A percentile compares a stretch with the other conserved stretches of the same genome.
These are phyloP conservation scores for Malassezia sp. DNA, from an alignment of 1,284 basidiomycete species.

Conservation along the genomic window DNA sequence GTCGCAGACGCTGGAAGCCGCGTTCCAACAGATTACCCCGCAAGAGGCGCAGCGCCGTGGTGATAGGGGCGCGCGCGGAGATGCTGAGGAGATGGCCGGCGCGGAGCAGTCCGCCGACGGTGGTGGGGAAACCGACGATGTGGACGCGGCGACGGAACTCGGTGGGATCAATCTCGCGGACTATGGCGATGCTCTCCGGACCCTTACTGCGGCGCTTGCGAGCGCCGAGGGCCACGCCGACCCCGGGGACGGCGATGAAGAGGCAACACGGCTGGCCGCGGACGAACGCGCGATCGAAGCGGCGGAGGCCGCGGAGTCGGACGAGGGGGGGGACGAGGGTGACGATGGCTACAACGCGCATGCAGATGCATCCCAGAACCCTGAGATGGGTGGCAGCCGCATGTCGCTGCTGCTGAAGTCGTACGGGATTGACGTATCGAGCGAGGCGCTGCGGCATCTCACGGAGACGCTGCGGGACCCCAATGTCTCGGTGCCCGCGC, in stretches of 20 bases:
- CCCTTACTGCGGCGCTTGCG: slow-evolving; percentile 28
- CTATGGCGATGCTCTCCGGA: slow-evolving; percentile 32
- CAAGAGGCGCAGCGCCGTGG: background rate
- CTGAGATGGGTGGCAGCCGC: background rate
- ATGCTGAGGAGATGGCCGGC: background rate
- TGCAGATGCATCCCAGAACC: background rate
- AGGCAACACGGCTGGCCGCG: slow-evolving; percentile 14
- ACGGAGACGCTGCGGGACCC: slow-evolving; percentile 29
- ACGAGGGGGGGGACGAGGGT: slow-evolving; percentile 4
- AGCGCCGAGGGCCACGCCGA: slow-evolving; percentile 9
- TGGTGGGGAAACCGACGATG: background rate
- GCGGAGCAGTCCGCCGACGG: background rate
- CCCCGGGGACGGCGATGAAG: slow-evolving; percentile 26
- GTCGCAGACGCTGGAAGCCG: slow-evolving; percentile 30
- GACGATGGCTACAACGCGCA: background rate
- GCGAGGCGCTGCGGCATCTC: slow-evolving; percentile 25
- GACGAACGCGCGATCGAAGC: slow-evolving; percentile 34
- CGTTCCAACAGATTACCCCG: slow-evolving; percentile 28
- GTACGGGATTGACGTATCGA: slow-evolving; percentile 23
- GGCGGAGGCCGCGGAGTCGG: slow-evolving; percentile 20
- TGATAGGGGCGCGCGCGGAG: background rate
- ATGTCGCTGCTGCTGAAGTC: slow-evolving; percentile 15
- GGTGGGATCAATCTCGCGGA: slow-evolving; percentile 32
- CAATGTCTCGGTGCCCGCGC: slow-evolving; percentile 1
- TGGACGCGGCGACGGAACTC: slow-evolving; percentile 10